These are phyloP conservation scores for Sporothrix schenckii DNA, from an alignment of 2,329 filamentous ascomycete genomes.

Conservation along the genomic window DNA sequence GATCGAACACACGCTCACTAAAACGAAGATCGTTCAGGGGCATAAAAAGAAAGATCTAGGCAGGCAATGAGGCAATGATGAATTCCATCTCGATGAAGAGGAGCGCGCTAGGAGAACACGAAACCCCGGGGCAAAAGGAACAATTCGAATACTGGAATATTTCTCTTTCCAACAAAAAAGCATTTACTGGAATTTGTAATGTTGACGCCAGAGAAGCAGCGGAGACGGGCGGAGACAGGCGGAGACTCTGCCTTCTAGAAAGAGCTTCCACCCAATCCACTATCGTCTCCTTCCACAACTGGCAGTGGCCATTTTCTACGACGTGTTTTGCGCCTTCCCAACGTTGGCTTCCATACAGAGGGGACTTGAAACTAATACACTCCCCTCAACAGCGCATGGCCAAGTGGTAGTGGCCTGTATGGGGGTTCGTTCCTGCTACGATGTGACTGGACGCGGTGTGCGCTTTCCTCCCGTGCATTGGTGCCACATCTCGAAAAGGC, in stretches of 20 bases:
- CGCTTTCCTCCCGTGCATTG: conserved; percentile 13
- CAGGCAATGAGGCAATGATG: conserved; percentile 1
- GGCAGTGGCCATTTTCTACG: not conserved
- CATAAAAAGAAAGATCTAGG: conserved; percentile 5
- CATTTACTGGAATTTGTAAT: conserved; percentile 1
- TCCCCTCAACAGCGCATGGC: conserved; percentile 4
- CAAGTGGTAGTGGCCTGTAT: conserved; percentile 1
- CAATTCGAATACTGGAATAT: conserved; percentile 2
- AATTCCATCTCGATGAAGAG: conserved; percentile 1
- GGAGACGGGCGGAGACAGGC: not conserved
- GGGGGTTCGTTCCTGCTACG: not conserved
- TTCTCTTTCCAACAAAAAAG: not conserved
- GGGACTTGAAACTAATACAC: conserved; percentile 12
- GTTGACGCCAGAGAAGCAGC: not conserved
- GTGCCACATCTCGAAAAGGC: conserved; percentile 10
- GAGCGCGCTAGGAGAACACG: not conserved
- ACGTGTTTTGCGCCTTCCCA: not conserved
- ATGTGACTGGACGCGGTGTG: not conserved
- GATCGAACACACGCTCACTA: not conserved
- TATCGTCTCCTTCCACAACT: not conserved
- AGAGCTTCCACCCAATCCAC: not conserved
- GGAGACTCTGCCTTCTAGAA: not conserved
- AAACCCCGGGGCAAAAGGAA: not conserved
- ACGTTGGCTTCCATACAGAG: conserved; percentile 9
- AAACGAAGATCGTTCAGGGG: conserved; percentile 26